These are phyloP conservation scores for Osmanthus fragrans DNA, from an alignment of 257 asterid species.

Conservation along the genomic window DNA sequence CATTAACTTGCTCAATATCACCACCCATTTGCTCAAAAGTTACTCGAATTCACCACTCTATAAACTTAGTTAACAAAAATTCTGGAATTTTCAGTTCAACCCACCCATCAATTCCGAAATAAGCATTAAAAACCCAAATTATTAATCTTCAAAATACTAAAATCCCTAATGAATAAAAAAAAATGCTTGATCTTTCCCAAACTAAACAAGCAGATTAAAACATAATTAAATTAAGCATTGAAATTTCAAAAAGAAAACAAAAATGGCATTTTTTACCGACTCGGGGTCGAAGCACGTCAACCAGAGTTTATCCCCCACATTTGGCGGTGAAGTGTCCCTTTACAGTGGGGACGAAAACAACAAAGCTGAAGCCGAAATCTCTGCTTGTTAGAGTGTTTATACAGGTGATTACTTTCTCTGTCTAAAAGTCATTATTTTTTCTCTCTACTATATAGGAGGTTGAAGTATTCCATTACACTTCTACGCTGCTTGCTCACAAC, in stretches of 20 bases:
- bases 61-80: background rate
- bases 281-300: conserved; percentile 28
- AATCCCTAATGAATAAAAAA: conserved; percentile 9
- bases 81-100: background rate
- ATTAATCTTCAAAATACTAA: background rate
- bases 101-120: background rate
- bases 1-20: conserved; percentile 54
- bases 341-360: conserved; percentile 16
- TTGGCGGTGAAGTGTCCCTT: conserved; percentile 15
- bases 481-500: conserved; percentile 26
- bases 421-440: conserved; percentile 17
- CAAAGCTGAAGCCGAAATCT: conserved; percentile 6
- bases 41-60: background rate
- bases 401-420: conserved; percentile 21
- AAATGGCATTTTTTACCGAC: conserved; percentile 12
- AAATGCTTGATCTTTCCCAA: conserved; percentile 9
- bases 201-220: conserved; percentile 21
- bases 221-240: background rate
- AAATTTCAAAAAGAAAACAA: background rate
- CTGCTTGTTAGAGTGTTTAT: conserved; percentile 16
- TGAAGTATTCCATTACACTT: conserved; percentile 34
- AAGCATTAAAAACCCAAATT: background rate
- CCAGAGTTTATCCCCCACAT: conserved; percentile 37
- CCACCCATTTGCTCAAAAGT: conserved; percentile 57
- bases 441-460: conserved; percentile 12